Base-by-base conservation (phyloP, 805 yeast genomes). In the Kazachstania psychrophila region DNA sequence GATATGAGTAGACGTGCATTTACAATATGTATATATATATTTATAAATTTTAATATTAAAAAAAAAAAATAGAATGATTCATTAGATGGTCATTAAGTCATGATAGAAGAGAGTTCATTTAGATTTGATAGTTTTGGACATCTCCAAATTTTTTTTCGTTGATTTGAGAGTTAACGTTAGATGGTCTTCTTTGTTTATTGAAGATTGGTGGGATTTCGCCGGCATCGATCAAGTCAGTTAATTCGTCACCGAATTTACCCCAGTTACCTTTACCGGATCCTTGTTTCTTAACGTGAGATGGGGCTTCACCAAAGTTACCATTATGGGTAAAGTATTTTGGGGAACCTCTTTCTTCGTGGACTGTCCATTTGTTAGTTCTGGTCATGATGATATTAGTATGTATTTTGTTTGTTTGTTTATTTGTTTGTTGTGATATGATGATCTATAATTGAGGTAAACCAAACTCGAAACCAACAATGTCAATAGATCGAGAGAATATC, bases 261-360 rank as follows among this genome's bases (percentile, higher is more conserved):
- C 95, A 85, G 52, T 85, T 86, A 46, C 77, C 79, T 49, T 75
- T 77, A 31, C 96, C 96, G 23, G 79, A 81, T 34, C 96, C 96
- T 40, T 71, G 70, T 57, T 83, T 85, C 72, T 85, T 85, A 39
- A 81, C 73, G 50, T 76, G 74, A 52, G 75, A 76, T 37, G 95
- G 95, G 43, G 80, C 75, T 36, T 75, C 70, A 49, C 80, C 77
- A 42, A 60, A 59, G 52, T 71, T 71, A n/a, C 94, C 94, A 50
- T 75, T 73, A 56, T 80, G 88, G 39, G 89, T 79, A 58, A 86
- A 87, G 73, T 73, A 85, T 54, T 73, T 77, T 36, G 86, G 73
- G 39, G 71, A 70, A 26, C 72, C 64, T 42, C 66, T 68, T 24
- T 68, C 56, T 61, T 79, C 86, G 52, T 77, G 81, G 18, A 60